phyloP scores from a whole-genome alignment of 1,284 basidiomycete genomes.

The Puccinia hordei region DNA sequence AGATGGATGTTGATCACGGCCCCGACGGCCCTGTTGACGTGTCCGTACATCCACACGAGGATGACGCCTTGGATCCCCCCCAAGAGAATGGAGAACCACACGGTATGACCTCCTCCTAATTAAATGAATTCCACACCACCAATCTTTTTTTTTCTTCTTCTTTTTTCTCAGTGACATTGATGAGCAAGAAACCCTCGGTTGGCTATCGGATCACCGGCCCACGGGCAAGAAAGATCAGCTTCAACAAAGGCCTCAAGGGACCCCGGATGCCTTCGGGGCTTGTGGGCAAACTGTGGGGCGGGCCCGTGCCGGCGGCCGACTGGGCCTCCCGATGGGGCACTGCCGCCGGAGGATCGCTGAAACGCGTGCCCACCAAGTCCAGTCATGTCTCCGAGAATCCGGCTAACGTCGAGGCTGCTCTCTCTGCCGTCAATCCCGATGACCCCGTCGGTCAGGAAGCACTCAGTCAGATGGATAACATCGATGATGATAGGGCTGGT shows the following conservation, averaged over 20 bases:
- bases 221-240: slow-evolving; percentile 45
- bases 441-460: slow-evolving; percentile 44
- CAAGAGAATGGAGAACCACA: slow-evolving; percentile 11
- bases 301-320: slow-evolving; percentile 46
- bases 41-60: slow-evolving; percentile 21
- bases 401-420: slow-evolving; percentile 40
- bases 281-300: slow-evolving; percentile 48
- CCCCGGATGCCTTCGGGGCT: slow-evolving; percentile 41
- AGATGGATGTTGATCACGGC: neutral
- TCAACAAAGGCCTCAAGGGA: slow-evolving; percentile 43
- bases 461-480: slow-evolving; percentile 30
- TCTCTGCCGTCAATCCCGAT: slow-evolving; percentile 34
- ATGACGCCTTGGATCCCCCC: slow-evolving; percentile 11
- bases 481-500: slow-evolving; percentile 41
- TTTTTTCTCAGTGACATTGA: slow-evolving; percentile 18
- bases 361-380: slow-evolving; percentile 25
- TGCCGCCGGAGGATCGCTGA: slow-evolving; percentile 22
- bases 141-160: neutral
- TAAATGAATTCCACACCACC: neutral
- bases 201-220: slow-evolving; percentile 33
- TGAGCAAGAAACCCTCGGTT: slow-evolving; percentile 48
- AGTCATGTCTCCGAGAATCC: neutral
- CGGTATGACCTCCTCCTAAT: slow-evolving; percentile 12
- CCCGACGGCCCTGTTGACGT: slow-evolving; percentile 24
- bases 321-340: slow-evolving; percentile 47